Evolutionary conservation across 768 basidiomycete species (phyloP).

Genomic region (Termitomyces sp.): DNA sequence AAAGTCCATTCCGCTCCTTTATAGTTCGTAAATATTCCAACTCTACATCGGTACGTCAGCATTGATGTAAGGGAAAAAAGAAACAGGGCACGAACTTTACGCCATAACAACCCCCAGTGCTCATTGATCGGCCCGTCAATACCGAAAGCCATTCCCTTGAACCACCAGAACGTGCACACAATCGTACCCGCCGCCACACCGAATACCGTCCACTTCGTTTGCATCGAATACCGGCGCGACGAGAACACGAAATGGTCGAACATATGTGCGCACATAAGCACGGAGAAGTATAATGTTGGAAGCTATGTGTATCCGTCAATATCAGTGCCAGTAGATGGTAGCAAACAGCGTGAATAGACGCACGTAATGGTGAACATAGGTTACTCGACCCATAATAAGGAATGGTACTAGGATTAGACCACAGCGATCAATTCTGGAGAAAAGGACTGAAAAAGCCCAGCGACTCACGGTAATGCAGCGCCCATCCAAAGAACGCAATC

Average conservation of each 20-base stretch:
- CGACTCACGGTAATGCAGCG: constrained; percentile 77
- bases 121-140: constrained; percentile 84
- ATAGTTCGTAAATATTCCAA: constrained; percentile 26
- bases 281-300: constrained; percentile 94
- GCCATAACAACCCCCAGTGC: constrained; percentile 77
- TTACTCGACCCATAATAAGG: constrained; percentile 96
- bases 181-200: constrained; percentile 52
- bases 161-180: constrained; percentile 91
- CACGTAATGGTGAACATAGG: constrained; percentile 95
- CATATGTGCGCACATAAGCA: constrained; percentile 85
- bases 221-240: constrained; percentile 51
- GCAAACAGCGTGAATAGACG: constrained; percentile 21
- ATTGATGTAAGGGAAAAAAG: neutral
- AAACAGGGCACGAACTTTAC: constrained; percentile 37
- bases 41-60: constrained; percentile 13
- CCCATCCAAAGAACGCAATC: constrained; percentile 88
- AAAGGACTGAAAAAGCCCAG: neutral
- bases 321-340: neutral
- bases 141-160: constrained; percentile 83
- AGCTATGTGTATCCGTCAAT: constrained; percentile 41
- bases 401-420: constrained; percentile 65
- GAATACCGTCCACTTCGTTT: constrained; percentile 71
- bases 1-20: neutral
- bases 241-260: constrained; percentile 92
- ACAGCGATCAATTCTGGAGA: neutral